These are phyloP conservation scores for Cercospora zeae-maydis DNA, from an alignment of 2,329 filamentous ascomycete genomes.

Conservation along the genomic window DNA sequence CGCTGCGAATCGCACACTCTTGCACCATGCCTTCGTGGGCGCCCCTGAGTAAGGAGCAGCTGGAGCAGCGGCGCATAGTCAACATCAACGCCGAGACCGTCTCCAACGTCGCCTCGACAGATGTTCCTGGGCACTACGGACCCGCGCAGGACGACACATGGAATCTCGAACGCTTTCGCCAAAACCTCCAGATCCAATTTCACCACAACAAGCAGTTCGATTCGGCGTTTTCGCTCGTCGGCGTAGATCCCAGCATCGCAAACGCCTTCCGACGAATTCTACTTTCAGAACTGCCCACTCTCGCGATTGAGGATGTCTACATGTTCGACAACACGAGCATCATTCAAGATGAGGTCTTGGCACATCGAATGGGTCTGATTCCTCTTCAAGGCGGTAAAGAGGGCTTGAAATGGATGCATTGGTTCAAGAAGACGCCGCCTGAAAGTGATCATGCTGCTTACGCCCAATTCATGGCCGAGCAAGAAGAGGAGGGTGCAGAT, in stretches of 20 bases:
- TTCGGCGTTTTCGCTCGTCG: constrained; percentile 84
- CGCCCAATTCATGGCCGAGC: constrained; percentile 38
- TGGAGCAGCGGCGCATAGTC: constrained; percentile 71
- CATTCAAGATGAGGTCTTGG: constrained; percentile 94
- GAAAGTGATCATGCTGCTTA: constrained; percentile 53
- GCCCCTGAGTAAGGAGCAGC: constrained; percentile 51
- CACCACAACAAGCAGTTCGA: constrained; percentile 77
- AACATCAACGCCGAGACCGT: constrained; percentile 87
- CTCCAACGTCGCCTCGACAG: constrained; percentile 80
- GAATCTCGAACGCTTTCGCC: constrained; percentile 69
- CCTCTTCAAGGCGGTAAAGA: constrained; percentile 77
- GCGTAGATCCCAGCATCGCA: constrained; percentile 85
- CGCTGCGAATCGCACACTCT: not conserved
- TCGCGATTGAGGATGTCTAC: constrained; percentile 92
- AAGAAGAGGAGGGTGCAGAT: constrained; percentile 42
- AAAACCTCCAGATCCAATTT: constrained; percentile 71
- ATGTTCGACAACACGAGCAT: constrained; percentile 96
- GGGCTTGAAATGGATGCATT: constrained; percentile 77
- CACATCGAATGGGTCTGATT: constrained; percentile 83
- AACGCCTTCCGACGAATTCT: constrained; percentile 97
- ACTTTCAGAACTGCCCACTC: constrained; percentile 86
- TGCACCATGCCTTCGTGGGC: constrained; percentile 34
- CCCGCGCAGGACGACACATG: constrained; percentile 83
- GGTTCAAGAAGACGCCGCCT: constrained; percentile 67
- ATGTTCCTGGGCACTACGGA: constrained; percentile 81